These are phyloP conservation scores for Cyclostephanos invisitatus DNA, from an alignment of 108 stramenopile species.

Conservation along the genomic window DNA sequence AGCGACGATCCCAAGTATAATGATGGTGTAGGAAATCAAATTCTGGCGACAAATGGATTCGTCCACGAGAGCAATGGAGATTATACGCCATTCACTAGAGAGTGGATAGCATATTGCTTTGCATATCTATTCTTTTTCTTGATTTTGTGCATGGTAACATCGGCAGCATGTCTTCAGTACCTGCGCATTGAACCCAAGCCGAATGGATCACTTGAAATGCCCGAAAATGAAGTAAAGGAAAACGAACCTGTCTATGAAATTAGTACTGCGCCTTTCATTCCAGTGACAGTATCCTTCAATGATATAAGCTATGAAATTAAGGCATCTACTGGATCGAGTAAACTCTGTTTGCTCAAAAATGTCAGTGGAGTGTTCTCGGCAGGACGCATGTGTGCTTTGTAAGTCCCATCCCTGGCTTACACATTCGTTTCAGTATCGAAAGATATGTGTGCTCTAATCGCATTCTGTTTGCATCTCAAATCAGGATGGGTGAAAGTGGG, in stretches of 20 bases:
- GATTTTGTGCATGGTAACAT: constrained; percentile 41
- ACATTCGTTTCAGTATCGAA: background rate
- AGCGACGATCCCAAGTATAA: constrained; percentile 9
- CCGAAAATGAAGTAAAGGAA: constrained; percentile 7
- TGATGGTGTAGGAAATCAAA: constrained; percentile 34
- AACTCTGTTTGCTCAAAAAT: constrained; percentile 32
- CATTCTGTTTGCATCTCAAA: background rate
- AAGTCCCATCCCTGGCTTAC: background rate
- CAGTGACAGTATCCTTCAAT: constrained; percentile 39
- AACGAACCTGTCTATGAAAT: constrained; percentile 11
- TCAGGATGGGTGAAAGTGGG: constrained; percentile 22
- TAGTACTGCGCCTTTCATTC: constrained; percentile 27
- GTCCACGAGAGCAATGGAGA: constrained; percentile 14
- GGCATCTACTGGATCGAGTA: constrained; percentile 28
- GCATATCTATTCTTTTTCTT: constrained; percentile 53
- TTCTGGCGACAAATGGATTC: constrained; percentile 57
- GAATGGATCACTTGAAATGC: constrained; percentile 10
- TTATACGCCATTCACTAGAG: constrained; percentile 29
- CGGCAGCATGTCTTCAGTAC: constrained; percentile 44
- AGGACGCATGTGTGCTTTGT: constrained; percentile 45
- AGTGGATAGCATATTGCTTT: constrained; percentile 69
- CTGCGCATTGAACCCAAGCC: constrained; percentile 40
- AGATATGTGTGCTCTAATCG: background rate
- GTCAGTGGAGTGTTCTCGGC: constrained; percentile 36
- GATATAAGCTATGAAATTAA: constrained; percentile 41